Evolutionary conservation across 163 green algal species (phyloP), one percentile per base, ranked within the genome.

Genomic region (Chlamydomonas reinhardtii): DNA sequence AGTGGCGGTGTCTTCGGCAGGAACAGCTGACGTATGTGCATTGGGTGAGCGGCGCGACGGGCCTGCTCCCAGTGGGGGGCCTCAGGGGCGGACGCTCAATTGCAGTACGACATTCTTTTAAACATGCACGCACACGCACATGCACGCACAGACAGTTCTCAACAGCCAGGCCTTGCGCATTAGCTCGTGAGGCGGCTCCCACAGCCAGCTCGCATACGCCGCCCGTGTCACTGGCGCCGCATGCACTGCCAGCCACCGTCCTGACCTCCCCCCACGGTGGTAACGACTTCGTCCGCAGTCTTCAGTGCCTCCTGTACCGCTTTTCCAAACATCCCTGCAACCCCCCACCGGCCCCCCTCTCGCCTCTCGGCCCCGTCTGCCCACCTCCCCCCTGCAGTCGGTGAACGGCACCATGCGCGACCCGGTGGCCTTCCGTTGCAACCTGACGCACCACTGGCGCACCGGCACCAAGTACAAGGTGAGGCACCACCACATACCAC

Each of bases 341-440:
- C 39, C 39, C 39, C 39, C 39, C 8, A 48, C 39, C 39, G 5
- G 15, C 61, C 61, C 61, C 11, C 25, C 24, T 66, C 61, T 22
- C 25, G 24, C 2, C 61, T 9, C 17, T 12, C 61, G 0, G 20
- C 61, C 61, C 0, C 61, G 20, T 66, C 61, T 48, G 17, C 66
- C 31, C 31, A 14, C 66, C 66, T 48, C 31, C 22, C 39, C 43
- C 37, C 54, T 31, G 22, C 85, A 91, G 85, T 81, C 66, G 4
- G 43, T 83, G 16, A 95, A 95, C 81, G 92, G 96, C 82, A 94
- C 92, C 31, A 89, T 99, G 93, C 91, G 98, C 2, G 98, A 99
- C 90, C 98, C 98, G 22, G 98, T 99, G n/a, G 95, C 92, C 16
- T 99, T 96, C 92, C 92, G 98, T 66, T 99, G 97, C 94, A 99